Evolutionary conservation across 108 stramenopile genomes (phyloP).

Genomic region (Epithemia pelagica): DNA sequence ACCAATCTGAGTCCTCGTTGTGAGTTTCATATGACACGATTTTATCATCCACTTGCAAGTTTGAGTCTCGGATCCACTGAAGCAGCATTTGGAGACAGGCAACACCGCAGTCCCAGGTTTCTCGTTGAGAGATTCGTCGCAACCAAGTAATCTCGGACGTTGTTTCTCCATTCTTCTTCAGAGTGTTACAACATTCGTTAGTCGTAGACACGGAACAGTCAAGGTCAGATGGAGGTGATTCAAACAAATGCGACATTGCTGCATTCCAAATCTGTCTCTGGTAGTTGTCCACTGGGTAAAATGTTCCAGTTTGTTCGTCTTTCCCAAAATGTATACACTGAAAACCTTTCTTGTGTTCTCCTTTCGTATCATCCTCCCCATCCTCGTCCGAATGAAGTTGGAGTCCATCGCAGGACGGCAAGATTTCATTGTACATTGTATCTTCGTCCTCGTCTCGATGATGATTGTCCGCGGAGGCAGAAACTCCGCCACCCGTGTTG

Average conservation of each 20-base stretch:
- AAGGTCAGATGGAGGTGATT: too few relatives aligned
- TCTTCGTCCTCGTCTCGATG: not conserved
- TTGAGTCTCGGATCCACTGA: not conserved
- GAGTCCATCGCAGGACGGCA: not conserved
- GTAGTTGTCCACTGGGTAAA: not conserved
- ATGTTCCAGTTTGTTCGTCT: not conserved
- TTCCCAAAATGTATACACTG: not conserved
- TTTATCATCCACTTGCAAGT: too few relatives aligned
- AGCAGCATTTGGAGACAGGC: conserved; percentile 14
- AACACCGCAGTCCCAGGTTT: conserved; percentile 20
- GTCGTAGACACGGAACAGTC: too few relatives aligned
- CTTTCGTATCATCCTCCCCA: not conserved
- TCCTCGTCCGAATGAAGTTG: not conserved
- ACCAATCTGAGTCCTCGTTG: too few relatives aligned
- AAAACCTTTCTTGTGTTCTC: not conserved
- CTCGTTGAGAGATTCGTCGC: conserved; percentile 4
- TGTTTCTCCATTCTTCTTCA: not conserved
- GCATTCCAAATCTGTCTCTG: not conserved
- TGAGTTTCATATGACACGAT: too few relatives aligned
- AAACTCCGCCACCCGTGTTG: not conserved
- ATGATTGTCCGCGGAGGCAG: not conserved
- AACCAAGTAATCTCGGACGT: not conserved
- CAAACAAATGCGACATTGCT: not conserved
- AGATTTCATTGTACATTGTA: not conserved
- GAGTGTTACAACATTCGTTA: not conserved